These are phyloP conservation scores for Boletus vermiculosoides DNA, from an alignment of 768 basidiomycete genomes.

Conservation along the genomic window DNA sequence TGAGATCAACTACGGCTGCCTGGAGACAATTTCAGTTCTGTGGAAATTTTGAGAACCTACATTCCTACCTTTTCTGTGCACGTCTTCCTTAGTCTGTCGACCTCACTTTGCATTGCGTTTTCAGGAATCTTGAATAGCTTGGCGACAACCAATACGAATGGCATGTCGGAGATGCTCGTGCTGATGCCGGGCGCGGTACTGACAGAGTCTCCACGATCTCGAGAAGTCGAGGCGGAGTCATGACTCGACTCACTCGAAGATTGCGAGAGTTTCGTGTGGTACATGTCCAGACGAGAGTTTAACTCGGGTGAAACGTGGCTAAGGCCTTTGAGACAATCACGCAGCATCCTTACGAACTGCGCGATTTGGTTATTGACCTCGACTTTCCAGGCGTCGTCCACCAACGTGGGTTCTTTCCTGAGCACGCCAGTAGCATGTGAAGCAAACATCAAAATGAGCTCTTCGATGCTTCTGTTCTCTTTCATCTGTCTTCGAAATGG, in stretches of 20 bases:
- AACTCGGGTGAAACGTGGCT: slow-evolving; percentile 85
- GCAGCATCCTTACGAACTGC: slow-evolving; percentile 80
- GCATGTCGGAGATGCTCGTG: slow-evolving; percentile 69
- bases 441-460: slow-evolving; percentile 94
- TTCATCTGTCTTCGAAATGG: slow-evolving; percentile 88
- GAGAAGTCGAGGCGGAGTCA: slow-evolving; percentile 58
- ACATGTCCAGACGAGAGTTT: slow-evolving; percentile 75
- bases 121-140: slow-evolving; percentile 73
- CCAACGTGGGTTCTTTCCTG: slow-evolving; percentile 83
- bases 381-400: slow-evolving; percentile 87
- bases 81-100: slow-evolving; percentile 58
- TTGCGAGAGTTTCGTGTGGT: slow-evolving; percentile 75
- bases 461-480: slow-evolving; percentile 96
- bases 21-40: slow-evolving; percentile 28
- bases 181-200: slow-evolving; percentile 37
- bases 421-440: slow-evolving; percentile 85
- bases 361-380: slow-evolving; percentile 92
- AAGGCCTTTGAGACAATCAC: slow-evolving; percentile 71
- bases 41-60: background rate
- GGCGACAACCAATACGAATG: slow-evolving; percentile 66
- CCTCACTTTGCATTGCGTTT: slow-evolving; percentile 65
- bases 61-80: slow-evolving; percentile 72
- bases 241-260: slow-evolving; percentile 64
- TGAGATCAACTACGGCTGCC: slow-evolving; percentile 86
- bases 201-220: slow-evolving; percentile 53